Evolutionary conservation across 108 stramenopile species (phyloP).

Genomic region (Skeletonema marinoi): DNA sequence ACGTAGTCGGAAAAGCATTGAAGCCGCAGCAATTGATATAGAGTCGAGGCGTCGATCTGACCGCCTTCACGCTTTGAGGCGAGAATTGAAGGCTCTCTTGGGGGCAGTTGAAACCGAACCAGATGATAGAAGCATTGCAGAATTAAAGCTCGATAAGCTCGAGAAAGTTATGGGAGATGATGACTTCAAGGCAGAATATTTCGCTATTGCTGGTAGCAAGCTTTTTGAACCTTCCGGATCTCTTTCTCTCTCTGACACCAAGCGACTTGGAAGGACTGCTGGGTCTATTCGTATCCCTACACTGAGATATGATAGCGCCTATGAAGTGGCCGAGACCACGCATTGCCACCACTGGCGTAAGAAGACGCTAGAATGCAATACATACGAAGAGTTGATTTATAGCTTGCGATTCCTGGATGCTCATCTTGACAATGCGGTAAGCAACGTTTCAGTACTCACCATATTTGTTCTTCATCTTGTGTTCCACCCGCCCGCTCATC

Average conservation of each 20-base stretch:
- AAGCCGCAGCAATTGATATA: background rate
- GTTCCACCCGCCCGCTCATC: background rate
- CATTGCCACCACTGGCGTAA: constrained; percentile 81
- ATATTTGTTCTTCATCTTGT: background rate
- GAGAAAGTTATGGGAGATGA: constrained; percentile 43
- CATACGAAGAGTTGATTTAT: constrained; percentile 59
- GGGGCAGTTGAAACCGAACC: constrained; percentile 1
- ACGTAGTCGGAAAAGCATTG: background rate
- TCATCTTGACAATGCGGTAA: constrained; percentile 61
- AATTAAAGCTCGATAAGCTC: constrained; percentile 45
- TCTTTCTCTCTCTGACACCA: constrained; percentile 45
- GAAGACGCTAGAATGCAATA: constrained; percentile 42
- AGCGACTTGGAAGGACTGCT: constrained; percentile 63
- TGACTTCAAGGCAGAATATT: constrained; percentile 25
- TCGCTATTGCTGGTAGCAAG: constrained; percentile 67
- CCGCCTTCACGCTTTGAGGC: constrained; percentile 10
- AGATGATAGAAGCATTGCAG: constrained; percentile 8
- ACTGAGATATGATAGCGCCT: constrained; percentile 62
- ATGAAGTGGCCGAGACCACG: constrained; percentile 81
- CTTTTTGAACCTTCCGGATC: constrained; percentile 68
- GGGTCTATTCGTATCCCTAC: constrained; percentile 61
- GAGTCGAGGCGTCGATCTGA: constrained; percentile 35
- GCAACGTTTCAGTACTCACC: background rate
- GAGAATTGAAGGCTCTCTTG: constrained; percentile 24
- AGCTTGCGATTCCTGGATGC: constrained; percentile 64